Evolutionary conservation across 805 yeast species (phyloP).

Genomic region (Nematodospora valgi): DNA sequence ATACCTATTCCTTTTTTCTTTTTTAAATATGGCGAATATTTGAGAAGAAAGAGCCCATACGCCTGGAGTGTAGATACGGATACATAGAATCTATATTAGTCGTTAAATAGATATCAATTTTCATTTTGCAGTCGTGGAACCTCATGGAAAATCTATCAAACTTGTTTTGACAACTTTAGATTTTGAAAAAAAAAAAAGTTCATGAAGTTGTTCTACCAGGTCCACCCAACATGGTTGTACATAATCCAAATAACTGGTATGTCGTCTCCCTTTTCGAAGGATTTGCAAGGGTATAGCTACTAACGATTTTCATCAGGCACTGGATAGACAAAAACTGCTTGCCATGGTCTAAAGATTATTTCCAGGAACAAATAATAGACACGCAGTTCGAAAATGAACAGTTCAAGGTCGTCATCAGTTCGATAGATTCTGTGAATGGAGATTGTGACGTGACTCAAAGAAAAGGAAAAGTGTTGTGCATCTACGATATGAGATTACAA

Average conservation of each 20-base stretch:
- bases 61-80: constrained; percentile 19
- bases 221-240: constrained; percentile 50
- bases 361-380: constrained; percentile 36
- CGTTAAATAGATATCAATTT: not conserved
- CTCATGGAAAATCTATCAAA: constrained; percentile 22
- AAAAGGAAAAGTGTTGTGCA: constrained; percentile 76
- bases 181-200: too few species aligned
- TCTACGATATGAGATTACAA: constrained; percentile 60
- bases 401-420: constrained; percentile 26
- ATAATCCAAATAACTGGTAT: constrained; percentile 68
- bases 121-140: not conserved
- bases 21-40: constrained; percentile 43
- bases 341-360: constrained; percentile 57
- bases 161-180: too few species aligned
- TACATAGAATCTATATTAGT: too few species aligned
- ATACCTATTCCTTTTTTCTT: constrained; percentile 56
- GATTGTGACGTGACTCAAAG: constrained; percentile 84
- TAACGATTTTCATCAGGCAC: constrained; percentile 44
- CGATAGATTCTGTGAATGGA: constrained; percentile 49
- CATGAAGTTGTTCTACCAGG: too few species aligned
- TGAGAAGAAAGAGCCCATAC: constrained; percentile 23
- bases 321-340: constrained; percentile 70
- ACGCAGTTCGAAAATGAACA: constrained; percentile 24
- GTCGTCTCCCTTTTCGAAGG: constrained; percentile 14
- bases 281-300: not conserved